Evolutionary conservation across 2,329 filamentous ascomycete species (phyloP).

Genomic region (Neocucurbitaria cava): DNA sequence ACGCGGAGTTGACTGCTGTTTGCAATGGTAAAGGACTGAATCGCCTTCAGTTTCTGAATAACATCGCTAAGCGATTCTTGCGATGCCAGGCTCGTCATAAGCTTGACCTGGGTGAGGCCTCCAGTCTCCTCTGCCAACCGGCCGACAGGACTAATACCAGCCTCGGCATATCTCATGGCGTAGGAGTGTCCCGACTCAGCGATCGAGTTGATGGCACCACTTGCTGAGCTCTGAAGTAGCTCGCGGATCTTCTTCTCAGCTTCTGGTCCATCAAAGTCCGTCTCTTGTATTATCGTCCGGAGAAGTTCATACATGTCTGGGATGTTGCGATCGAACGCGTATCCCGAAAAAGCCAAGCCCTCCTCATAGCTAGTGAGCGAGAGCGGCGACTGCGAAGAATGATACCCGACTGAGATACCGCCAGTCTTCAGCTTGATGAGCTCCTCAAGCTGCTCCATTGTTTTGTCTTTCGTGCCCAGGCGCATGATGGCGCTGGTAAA

Average conservation of each 20-base stretch:
- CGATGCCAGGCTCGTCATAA: constrained; percentile 79
- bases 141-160: constrained; percentile 74
- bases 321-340: constrained; percentile 87
- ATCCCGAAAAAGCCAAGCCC: constrained; percentile 83
- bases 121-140: constrained; percentile 82
- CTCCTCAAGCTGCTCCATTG: constrained; percentile 95
- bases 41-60: constrained; percentile 81
- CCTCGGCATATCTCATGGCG: constrained; percentile 82
- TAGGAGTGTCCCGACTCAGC: constrained; percentile 89
- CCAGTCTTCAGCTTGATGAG: constrained; percentile 96
- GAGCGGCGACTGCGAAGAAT: constrained; percentile 78
- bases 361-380: constrained; percentile 76
- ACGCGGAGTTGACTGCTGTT: constrained; percentile 73
- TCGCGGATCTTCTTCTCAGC: constrained; percentile 84
- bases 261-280: constrained; percentile 84
- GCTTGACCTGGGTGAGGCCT: constrained; percentile 88
- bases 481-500: constrained; percentile 95
- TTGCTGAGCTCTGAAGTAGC: constrained; percentile 83
- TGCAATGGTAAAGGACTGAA: constrained; percentile 79
- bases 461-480: constrained; percentile 83
- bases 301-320: constrained; percentile 90
- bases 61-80: constrained; percentile 77
- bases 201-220: constrained; percentile 89
- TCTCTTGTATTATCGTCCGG: constrained; percentile 80
- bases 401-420: constrained; percentile 83